These are phyloP conservation scores for Mycena kentingensis DNA, from an alignment of 768 basidiomycete genomes.

Conservation along the genomic window DNA sequence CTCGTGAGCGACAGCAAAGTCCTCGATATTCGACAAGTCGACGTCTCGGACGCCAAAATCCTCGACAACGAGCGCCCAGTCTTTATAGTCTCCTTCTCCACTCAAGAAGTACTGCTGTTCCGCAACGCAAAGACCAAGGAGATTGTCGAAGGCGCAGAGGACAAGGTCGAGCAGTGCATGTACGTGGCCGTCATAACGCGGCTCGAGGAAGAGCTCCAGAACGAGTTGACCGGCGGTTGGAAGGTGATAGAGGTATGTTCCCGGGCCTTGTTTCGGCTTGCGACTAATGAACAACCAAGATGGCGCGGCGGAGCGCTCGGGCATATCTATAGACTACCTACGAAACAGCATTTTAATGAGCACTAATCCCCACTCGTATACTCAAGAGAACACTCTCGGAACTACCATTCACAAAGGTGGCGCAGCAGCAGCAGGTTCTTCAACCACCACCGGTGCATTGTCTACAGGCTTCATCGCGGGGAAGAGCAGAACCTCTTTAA, in stretches of 20 bases:
- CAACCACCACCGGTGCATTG: constrained; percentile 38
- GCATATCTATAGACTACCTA: constrained; percentile 32
- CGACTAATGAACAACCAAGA: constrained; percentile 17
- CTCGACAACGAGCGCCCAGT: constrained; percentile 89
- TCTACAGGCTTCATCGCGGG: constrained; percentile 94
- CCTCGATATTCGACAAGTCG: constrained; percentile 95
- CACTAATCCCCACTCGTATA: neutral
- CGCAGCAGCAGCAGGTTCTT: neutral
- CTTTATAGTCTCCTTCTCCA: constrained; percentile 87
- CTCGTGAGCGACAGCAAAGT: constrained; percentile 91
- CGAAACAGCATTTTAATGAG: constrained; percentile 1
- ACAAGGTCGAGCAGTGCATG: constrained; percentile 89
- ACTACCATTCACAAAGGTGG: too few species aligned
- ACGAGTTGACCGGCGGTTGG: constrained; percentile 97
- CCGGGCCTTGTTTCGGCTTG: constrained; percentile 30
- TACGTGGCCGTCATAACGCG: constrained; percentile 93
- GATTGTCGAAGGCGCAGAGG: constrained; percentile 81
- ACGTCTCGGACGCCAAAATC: constrained; percentile 87
- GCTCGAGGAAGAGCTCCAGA: constrained; percentile 81
- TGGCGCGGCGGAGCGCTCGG: constrained; percentile 33
- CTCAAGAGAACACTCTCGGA: neutral
- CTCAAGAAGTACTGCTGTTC: constrained; percentile 93
- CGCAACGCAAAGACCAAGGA: constrained; percentile 88
- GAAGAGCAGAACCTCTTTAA: constrained; percentile 96
- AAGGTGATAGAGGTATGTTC: constrained; percentile 88